Percentiles rank a stretch among this genome's conserved stretches.
phyloP scores from a whole-genome alignment of 2,329 filamentous ascomycete species.

The Pyrenophora seminiperda region DNA sequence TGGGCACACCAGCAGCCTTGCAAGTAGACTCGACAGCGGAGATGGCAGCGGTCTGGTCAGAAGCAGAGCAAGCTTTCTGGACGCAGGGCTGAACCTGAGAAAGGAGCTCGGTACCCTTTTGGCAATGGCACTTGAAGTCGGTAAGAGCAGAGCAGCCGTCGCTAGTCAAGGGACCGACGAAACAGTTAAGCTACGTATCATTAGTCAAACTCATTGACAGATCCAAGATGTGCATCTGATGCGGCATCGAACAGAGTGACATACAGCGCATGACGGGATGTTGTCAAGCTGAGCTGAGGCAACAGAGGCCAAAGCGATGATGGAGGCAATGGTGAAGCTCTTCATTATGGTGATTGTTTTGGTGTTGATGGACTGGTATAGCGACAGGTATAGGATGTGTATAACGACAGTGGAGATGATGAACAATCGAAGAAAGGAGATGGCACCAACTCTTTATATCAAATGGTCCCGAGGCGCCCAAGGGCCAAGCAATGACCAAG shows the following conservation, averaged over 20 bases:
- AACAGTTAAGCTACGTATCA: conserved; percentile 52
- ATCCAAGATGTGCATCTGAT: not conserved
- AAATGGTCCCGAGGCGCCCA: conserved; percentile 12
- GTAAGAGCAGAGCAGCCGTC: conserved; percentile 55
- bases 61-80: conserved; percentile 47
- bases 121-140: conserved; percentile 51
- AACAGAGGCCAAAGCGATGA: conserved; percentile 52
- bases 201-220: conserved; percentile 19
- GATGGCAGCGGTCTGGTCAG: conserved; percentile 45
- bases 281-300: conserved; percentile 54
- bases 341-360: conserved; percentile 42
- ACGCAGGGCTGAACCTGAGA: conserved; percentile 54
- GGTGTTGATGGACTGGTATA: conserved; percentile 17
- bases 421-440: conserved; percentile 3
- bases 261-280: conserved; percentile 55
- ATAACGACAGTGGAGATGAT: conserved; percentile 23
- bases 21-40: conserved; percentile 41
- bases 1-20: conserved; percentile 37
- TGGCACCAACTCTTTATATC: conserved; percentile 28
- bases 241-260: conserved; percentile 16
- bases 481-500: conserved; percentile 13
- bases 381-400: conserved; percentile 18
- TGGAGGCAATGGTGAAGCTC: conserved; percentile 45
- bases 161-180: conserved; percentile 48
- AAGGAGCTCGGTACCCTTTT: conserved; percentile 50